Evolutionary conservation across 1,139 yeast genomes (phyloP).

Genomic region (Scheffersomyces titani): DNA sequence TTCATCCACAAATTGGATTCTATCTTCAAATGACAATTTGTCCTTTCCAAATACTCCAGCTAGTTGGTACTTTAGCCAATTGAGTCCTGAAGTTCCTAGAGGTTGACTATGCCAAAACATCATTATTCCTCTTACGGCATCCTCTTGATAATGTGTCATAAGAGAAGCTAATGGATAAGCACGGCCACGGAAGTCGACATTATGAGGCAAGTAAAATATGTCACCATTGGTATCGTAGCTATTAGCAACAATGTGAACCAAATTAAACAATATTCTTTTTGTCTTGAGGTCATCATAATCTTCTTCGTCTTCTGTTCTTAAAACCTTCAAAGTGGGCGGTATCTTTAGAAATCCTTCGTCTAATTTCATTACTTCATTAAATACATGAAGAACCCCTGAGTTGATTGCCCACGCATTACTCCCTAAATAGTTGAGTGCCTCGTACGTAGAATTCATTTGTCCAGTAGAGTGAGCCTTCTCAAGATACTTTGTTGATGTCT

Average conservation of each 20-base stretch:
- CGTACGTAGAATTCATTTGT: slow-evolving; percentile 33
- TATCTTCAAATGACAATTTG: slow-evolving; percentile 23
- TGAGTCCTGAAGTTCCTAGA: slow-evolving; percentile 34
- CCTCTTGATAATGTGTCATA: slow-evolving; percentile 40
- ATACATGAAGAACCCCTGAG: slow-evolving; percentile 21
- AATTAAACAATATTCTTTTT: slow-evolving; percentile 23
- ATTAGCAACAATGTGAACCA: slow-evolving; percentile 24
- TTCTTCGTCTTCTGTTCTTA: slow-evolving; percentile 3
- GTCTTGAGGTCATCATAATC: slow-evolving; percentile 18
- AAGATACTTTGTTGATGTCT: slow-evolving; percentile 21
- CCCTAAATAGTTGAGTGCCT: slow-evolving; percentile 32
- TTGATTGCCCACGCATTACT: slow-evolving; percentile 41
- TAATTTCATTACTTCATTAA: slow-evolving; percentile 21
- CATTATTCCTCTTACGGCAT: slow-evolving; percentile 33
- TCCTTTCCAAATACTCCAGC: slow-evolving; percentile 38
- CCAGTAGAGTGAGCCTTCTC: slow-evolving; percentile 31
- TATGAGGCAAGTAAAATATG: slow-evolving; percentile 40
- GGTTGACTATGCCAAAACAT: slow-evolving; percentile 43
- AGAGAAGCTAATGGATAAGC: slow-evolving; percentile 41
- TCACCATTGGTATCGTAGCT: slow-evolving; percentile 36
- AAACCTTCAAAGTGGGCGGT: slow-evolving; percentile 20
- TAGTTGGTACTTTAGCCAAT: slow-evolving; percentile 45
- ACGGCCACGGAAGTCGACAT: slow-evolving; percentile 45
- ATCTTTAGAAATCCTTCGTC: slow-evolving; percentile 30
- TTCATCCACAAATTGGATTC: slow-evolving; percentile 28